phyloP scores from a whole-genome alignment of 73 alveolate genomes.

The Paramecium octaurelia region DNA sequence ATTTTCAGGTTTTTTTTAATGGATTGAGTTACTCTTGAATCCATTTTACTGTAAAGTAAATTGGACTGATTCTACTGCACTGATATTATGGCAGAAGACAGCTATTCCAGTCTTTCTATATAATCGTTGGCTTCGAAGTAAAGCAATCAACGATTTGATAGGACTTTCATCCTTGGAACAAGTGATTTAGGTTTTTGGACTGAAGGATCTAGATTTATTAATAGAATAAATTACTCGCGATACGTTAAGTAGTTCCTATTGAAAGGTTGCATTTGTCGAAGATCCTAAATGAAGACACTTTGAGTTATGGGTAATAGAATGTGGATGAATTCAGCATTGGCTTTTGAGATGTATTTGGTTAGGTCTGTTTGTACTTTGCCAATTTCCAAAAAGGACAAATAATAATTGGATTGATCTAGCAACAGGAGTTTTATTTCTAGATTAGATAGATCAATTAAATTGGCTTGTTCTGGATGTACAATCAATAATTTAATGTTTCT shows the following conservation, averaged over 20 bases:
- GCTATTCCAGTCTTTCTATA: constrained; percentile 24
- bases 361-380: not conserved
- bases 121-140: not conserved
- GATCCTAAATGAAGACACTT: not conserved
- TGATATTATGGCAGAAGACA: not conserved
- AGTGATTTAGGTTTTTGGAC: not conserved
- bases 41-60: not conserved
- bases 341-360: not conserved
- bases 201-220: not conserved
- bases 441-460: not conserved
- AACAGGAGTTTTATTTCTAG: not conserved
- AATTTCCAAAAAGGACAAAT: not conserved
- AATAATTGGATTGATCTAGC: constrained; percentile 23
- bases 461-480: not conserved
- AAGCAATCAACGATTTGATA: not conserved
- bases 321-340: not conserved
- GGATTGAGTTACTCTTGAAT: not conserved
- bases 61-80: not conserved
- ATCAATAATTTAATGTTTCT: not conserved
- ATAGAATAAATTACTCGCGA: not conserved
- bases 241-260: not conserved
- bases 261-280: not conserved
- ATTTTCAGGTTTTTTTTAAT: not conserved
- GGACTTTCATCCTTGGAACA: constrained; percentile 4
- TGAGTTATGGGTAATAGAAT: not conserved